Evolutionary conservation across 2,329 filamentous ascomycete genomes (phyloP).

Genomic region (Sclerotiophoma versabilis): DNA sequence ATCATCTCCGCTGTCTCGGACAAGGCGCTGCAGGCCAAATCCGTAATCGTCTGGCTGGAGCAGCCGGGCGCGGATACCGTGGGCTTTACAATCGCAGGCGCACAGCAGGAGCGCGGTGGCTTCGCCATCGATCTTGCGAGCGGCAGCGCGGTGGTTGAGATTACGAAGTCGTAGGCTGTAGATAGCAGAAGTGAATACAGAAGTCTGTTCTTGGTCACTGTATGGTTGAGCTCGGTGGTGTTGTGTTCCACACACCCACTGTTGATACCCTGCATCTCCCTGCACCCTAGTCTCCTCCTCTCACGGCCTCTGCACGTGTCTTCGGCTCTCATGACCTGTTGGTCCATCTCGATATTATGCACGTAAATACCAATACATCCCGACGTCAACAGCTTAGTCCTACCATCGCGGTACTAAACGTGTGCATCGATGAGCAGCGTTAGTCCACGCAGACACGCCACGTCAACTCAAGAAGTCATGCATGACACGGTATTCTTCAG

Average conservation of each 20-base stretch:
- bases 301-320: neutral
- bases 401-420: neutral
- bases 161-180: slow-evolving; percentile 6
- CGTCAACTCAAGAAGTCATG: too few species aligned
- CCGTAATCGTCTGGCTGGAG: slow-evolving; percentile 30
- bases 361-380: neutral
- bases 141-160: slow-evolving; percentile 19
- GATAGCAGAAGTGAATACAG: neutral
- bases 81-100: slow-evolving; percentile 19
- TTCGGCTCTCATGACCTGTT: neutral
- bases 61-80: slow-evolving; percentile 7
- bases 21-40: slow-evolving; percentile 22
- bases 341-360: neutral
- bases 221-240: neutral
- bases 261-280: neutral
- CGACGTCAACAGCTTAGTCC: neutral
- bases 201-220: neutral
- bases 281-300: neutral
- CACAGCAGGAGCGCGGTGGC: slow-evolving; percentile 22
- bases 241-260: neutral
- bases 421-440: neutral
- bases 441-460: neutral
- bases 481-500: too few species aligned
- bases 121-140: slow-evolving; percentile 24
- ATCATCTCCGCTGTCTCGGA: slow-evolving; percentile 16